phyloP scores from a whole-genome alignment of 345 rosid genomes.

The Bretschneidera sinensis region DNA sequence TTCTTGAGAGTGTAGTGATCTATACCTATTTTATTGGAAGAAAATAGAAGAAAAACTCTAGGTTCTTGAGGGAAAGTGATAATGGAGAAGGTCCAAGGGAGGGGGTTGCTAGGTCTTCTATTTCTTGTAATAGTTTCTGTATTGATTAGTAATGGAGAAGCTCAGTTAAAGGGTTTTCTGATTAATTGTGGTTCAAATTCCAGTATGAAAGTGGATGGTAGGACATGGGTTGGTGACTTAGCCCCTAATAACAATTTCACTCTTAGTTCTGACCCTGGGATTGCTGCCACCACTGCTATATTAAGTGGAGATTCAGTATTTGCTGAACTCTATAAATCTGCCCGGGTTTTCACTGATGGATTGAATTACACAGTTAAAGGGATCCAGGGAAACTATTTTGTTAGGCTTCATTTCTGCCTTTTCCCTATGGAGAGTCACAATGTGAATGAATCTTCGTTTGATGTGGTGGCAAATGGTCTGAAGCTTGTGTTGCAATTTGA shows the following conservation, averaged over 20 bases:
- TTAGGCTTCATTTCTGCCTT: constrained; percentile 80
- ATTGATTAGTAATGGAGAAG: constrained; percentile 35
- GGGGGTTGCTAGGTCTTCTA: constrained; percentile 17
- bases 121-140: constrained; percentile 26
- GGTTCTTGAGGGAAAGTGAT: constrained; percentile 18
- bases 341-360: constrained; percentile 41
- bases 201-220: constrained; percentile 45
- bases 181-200: constrained; percentile 66
- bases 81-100: constrained; percentile 33
- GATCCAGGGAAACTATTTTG: constrained; percentile 46
- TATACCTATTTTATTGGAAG: background rate
- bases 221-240: constrained; percentile 76
- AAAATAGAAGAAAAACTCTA: background rate
- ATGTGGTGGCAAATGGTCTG: constrained; percentile 52
- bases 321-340: constrained; percentile 48
- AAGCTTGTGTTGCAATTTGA: constrained; percentile 45
- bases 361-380: constrained; percentile 58
- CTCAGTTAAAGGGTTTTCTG: constrained; percentile 45
- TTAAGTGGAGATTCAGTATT: constrained; percentile 33
- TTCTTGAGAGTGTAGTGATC: background rate
- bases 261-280: constrained; percentile 31
- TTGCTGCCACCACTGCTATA: constrained; percentile 26
- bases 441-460: constrained; percentile 55
- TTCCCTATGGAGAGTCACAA: constrained; percentile 40
- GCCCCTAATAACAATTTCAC: constrained; percentile 41